Conservation (phyloP, 495 filamentous ascomycete species). For the Durotheca rogersii region DNA sequence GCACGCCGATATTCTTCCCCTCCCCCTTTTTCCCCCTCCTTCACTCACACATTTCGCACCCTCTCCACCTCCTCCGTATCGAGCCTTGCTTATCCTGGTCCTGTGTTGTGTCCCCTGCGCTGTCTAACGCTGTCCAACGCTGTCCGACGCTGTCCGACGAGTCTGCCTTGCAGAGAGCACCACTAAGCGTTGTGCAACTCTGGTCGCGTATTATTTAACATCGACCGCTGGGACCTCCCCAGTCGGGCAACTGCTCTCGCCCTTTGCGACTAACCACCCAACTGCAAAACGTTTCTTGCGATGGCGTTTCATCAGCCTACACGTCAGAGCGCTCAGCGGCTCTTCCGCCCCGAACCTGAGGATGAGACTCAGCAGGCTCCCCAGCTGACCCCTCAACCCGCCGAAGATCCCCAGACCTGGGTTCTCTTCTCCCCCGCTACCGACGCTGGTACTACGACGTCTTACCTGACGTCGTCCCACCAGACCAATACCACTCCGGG, state of each 20-base stretch:
- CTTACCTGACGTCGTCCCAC: slow-evolving; percentile 70
- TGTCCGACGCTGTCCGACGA: slow-evolving; percentile 7
- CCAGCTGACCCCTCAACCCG: slow-evolving; percentile 37
- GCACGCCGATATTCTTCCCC: no score
- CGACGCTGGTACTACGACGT: slow-evolving; percentile 60
- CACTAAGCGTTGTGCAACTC: slow-evolving; percentile 4
- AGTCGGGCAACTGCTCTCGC: slow-evolving; percentile 26
- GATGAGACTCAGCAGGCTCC: slow-evolving; percentile 48
- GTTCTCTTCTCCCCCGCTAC: slow-evolving; percentile 85
- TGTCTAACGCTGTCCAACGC: no score
- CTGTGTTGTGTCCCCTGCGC: no score
- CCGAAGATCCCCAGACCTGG: slow-evolving; percentile 87
- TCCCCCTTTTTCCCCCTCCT: no score
- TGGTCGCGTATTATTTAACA: slow-evolving; percentile 28
- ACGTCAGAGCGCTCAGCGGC: slow-evolving; percentile 60
- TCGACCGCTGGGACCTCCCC: slow-evolving; percentile 27
- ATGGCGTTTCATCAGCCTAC: slow-evolving; percentile 88
- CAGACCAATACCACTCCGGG: slow-evolving; percentile 70
- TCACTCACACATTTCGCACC: no score
- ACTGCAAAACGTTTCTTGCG: slow-evolving; percentile 12
- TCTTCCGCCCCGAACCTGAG: slow-evolving; percentile 53
- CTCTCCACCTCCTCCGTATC: no score
- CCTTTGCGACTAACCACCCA: slow-evolving; percentile 8
- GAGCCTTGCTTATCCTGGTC: not conserved
- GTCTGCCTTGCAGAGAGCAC: slow-evolving; percentile 7